Conservation (phyloP, 2,329 filamentous ascomycete species). For the Pezicula rhizophila region DNA sequence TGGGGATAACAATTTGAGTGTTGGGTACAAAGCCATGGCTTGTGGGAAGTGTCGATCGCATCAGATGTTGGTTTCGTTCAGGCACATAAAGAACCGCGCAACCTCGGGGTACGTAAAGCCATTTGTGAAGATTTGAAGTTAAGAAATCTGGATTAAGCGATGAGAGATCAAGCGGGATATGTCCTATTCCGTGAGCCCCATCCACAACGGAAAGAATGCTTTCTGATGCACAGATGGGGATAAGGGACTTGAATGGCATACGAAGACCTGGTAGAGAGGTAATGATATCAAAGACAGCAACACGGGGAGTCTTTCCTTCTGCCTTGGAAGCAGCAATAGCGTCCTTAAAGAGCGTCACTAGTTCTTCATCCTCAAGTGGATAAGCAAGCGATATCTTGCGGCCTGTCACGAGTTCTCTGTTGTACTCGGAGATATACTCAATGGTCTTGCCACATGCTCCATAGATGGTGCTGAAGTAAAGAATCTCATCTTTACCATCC, state of each 20-base stretch:
- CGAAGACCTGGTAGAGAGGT: constrained; percentile 71
- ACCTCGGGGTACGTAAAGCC: constrained; percentile 75
- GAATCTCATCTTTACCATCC: constrained; percentile 60
- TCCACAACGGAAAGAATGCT: constrained; percentile 66
- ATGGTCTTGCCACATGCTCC: constrained; percentile 66
- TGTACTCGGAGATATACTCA: constrained; percentile 65
- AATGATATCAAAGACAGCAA: constrained; percentile 76
- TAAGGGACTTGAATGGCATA: constrained; percentile 70
- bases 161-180: constrained; percentile 64
- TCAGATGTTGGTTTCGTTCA: constrained; percentile 64
- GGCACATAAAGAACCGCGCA: constrained; percentile 81
- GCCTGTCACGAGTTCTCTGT: constrained; percentile 33
- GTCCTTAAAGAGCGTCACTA: constrained; percentile 55
- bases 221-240: constrained; percentile 56
- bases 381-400: constrained; percentile 57
- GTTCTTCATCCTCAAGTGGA: constrained; percentile 62
- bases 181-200: constrained; percentile 78
- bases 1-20: constrained; percentile 12
- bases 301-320: constrained; percentile 54
- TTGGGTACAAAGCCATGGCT: constrained; percentile 67
- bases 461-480: constrained; percentile 76
- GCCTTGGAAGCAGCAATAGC: constrained; percentile 47
- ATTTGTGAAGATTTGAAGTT: constrained; percentile 84
- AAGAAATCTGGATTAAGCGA: constrained; percentile 77
- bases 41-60: constrained; percentile 71